Percentiles rank a stretch among this genome's conserved stretches.
phyloP scores from a whole-genome alignment of 2,329 filamentous ascomycete genomes.

The Ceratocystis ficicola region DNA sequence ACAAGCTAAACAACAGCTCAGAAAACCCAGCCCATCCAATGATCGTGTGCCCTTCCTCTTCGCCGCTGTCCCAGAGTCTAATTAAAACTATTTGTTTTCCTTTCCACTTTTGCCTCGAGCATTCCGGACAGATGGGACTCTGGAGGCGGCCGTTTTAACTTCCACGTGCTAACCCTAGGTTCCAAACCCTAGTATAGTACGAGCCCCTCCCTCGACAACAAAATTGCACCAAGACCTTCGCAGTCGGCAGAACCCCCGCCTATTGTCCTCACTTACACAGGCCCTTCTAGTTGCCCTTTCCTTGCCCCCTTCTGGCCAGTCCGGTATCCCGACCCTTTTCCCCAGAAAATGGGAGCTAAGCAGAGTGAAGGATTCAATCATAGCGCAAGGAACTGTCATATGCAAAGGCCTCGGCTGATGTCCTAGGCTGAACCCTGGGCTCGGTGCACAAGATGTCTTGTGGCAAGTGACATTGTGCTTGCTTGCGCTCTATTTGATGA shows the following conservation, averaged over 20 bases:
- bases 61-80: not conserved
- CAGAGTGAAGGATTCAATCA: not conserved
- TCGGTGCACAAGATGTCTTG: not conserved
- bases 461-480: not conserved
- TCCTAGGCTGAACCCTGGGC: not conserved
- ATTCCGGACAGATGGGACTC: conserved; percentile 11
- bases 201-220: too few relatives aligned
- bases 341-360: conserved; percentile 14
- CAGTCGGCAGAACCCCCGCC: not conserved
- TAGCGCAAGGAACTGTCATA: conserved; percentile 13
- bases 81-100: not conserved
- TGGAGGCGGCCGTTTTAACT: not conserved
- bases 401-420: conserved; percentile 16
- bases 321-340: conserved; percentile 19
- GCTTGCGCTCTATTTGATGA: not conserved
- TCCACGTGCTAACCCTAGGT: not conserved
- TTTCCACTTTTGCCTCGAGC: not conserved
- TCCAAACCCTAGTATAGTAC: too few relatives aligned
- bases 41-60: not conserved
- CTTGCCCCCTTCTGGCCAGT: conserved; percentile 10
- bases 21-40: not conserved
- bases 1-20: not conserved
- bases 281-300: not conserved
- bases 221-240: not conserved
- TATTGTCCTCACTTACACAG: not conserved